phyloP scores from a whole-genome alignment of 176 grass and related monocot species.

The Aegilops speltoides region DNA sequence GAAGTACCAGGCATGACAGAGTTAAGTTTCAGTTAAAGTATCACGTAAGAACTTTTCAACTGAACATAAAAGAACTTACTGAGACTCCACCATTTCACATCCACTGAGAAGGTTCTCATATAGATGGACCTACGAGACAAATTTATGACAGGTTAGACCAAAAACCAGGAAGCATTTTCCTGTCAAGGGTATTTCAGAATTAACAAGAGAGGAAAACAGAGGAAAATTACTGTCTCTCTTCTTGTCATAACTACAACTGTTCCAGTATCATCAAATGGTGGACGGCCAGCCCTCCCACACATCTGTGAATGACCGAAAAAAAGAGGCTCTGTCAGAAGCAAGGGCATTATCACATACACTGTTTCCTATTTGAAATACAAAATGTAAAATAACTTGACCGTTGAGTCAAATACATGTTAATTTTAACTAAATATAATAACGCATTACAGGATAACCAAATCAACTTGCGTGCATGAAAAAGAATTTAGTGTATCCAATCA shows the following conservation, averaged over 20 bases:
- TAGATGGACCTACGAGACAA: slow-evolving; percentile 76
- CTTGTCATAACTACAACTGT: slow-evolving; percentile 99
- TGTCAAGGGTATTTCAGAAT: slow-evolving; percentile 12
- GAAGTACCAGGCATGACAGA: slow-evolving; percentile 1
- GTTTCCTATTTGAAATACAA: slow-evolving; percentile 19
- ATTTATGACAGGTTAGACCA: slow-evolving; percentile 27
- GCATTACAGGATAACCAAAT: slow-evolving; percentile 25
- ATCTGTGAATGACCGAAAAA: slow-evolving; percentile 51
- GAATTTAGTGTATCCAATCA: not conserved
- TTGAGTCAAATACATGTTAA: slow-evolving; percentile 15
- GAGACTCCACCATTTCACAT: slow-evolving; percentile 98
- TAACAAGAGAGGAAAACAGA: slow-evolving; percentile 26
- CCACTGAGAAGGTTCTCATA: slow-evolving; percentile 94
- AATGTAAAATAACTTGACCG: not conserved
- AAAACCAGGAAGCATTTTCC: not conserved
- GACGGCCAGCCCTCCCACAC: slow-evolving; percentile 94
- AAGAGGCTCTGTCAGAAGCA: slow-evolving; percentile 29
- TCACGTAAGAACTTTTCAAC: slow-evolving; percentile 25
- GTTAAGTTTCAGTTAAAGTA: slow-evolving; percentile 23
- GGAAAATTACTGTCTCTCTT: slow-evolving; percentile 73
- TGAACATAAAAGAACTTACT: slow-evolving; percentile 65
- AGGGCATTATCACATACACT: slow-evolving; percentile 3
- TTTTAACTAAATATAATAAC: not conserved
- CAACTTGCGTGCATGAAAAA: slow-evolving; percentile 16
- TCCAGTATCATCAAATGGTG: slow-evolving; percentile 97